These are phyloP conservation scores for Paraphaeosphaeria minitans DNA, from an alignment of 2,329 filamentous ascomycete genomes.

Conservation along the genomic window DNA sequence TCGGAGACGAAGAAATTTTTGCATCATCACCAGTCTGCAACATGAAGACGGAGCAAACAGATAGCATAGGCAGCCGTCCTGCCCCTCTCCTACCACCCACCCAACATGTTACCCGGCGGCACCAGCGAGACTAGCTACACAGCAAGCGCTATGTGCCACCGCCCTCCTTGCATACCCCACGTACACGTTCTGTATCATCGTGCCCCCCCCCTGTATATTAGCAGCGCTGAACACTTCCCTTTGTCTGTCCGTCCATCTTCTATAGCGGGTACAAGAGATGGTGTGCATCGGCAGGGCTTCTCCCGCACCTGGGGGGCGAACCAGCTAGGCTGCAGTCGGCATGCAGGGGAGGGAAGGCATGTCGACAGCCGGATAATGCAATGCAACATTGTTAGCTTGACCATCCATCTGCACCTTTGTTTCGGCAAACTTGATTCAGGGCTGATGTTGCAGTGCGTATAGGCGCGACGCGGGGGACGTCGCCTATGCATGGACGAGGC, in stretches of 20 bases:
- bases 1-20: not conserved
- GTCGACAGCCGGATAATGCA: not conserved
- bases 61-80: constrained; percentile 13
- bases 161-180: constrained; percentile 22
- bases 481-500: constrained; percentile 8
- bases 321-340: not conserved
- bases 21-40: not conserved
- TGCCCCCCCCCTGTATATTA: constrained; percentile 16
- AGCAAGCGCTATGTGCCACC: constrained; percentile 33
- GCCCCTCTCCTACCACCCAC: constrained; percentile 1
- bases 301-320: not conserved
- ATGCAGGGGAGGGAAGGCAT: constrained; percentile 1
- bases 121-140: constrained; percentile 21
- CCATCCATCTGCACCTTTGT: not conserved
- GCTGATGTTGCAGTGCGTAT: not conserved
- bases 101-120: constrained; percentile 20
- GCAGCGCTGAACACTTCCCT: constrained; percentile 12
- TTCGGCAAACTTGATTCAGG: not conserved
- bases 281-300: not conserved
- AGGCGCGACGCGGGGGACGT: not conserved
- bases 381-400: constrained; percentile 1
- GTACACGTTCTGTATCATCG: constrained; percentile 10
- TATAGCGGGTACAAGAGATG: not conserved
- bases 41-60: constrained; percentile 1
- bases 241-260: constrained; percentile 16